A percentile compares a stretch with the other conserved stretches of the same genome.
These are phyloP conservation scores for Phylloporus sp. DNA, from an alignment of 768 basidiomycete genomes.

Conservation along the genomic window DNA sequence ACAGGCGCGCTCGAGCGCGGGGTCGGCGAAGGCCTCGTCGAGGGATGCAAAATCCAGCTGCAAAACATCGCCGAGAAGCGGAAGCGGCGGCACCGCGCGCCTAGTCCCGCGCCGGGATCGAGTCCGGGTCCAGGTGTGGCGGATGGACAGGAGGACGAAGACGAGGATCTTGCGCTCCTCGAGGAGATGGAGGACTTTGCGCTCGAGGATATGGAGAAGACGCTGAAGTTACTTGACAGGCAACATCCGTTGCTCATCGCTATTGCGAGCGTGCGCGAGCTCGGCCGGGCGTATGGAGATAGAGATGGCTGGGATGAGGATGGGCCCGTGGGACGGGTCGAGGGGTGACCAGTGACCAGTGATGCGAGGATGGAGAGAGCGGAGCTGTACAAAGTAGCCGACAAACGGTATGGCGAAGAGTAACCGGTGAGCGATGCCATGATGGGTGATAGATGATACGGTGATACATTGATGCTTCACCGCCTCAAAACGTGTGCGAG, in stretches of 20 bases:
- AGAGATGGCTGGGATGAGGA: not conserved
- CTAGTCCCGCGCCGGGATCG: not conserved
- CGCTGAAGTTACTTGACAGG: constrained; percentile 51
- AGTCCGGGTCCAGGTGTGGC: not conserved
- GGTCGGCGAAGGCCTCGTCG: constrained; percentile 51
- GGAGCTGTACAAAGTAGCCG: too few relatives aligned
- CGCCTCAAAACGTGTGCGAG: too few relatives aligned
- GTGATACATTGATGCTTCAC: too few relatives aligned
- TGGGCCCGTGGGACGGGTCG: not conserved
- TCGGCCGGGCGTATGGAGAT: constrained; percentile 35
- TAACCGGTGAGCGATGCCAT: too few relatives aligned
- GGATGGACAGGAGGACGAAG: constrained; percentile 41
- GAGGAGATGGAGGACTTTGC: constrained; percentile 85
- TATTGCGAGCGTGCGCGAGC: constrained; percentile 65
- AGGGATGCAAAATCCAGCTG: constrained; percentile 70
- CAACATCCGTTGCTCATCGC: constrained; percentile 67
- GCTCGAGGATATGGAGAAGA: constrained; percentile 73
- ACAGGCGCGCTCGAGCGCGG: constrained; percentile 51
- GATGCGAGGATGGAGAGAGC: too few relatives aligned
- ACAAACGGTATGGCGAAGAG: too few relatives aligned
- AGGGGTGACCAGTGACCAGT: too few relatives aligned
- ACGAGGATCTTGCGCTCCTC: constrained; percentile 64
- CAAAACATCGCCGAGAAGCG: constrained; percentile 66
- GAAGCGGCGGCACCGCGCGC: constrained; percentile 42
- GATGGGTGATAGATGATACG: too few relatives aligned